Evolutionary conservation across 2,329 filamentous ascomycete genomes (phyloP), one percentile per base, ranked within the genome.

Genomic region (Colletotrichum cereale): DNA sequence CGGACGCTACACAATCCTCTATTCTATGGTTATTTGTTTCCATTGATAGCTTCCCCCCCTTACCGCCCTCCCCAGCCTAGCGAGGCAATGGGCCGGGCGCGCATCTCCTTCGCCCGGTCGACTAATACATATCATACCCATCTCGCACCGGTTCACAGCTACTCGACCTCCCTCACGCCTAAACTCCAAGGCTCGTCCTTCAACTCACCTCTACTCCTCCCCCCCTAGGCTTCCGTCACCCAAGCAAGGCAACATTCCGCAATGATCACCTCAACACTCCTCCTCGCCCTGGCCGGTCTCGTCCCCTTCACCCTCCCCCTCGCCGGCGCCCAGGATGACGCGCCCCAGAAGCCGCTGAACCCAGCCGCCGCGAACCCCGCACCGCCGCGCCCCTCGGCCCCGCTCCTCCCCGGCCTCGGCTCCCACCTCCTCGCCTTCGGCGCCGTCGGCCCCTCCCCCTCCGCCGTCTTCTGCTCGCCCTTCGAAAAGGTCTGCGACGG

Each of bases 401-500:
- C 29, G 29, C 50, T 75, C 2, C 71, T 77, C 52, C 75, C 75
- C 6, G 73, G 75, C 58, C n/a, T 73, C 18, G 69, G 67, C 26
- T 72, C 74, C n/a, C 66, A 72, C 18, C 67, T 74, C 2, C 64
- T 78, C 52, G 61, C 72, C 47, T 56, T 79, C 42, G 73, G 72
- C 48, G 44, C 73, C 62, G 44, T 50, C 31, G 34, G 5, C 48
- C 10, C 50, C 50, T 5, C 16, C n/a, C 5, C 48, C 48, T n/a
- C 42, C 18, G 8, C 2, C 29, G 56, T 65, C 4, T 71, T 42
- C 12, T 69, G 71, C 38, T 81, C 80, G 56, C 67, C 67, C 14
- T 7, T 71, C 11, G 70, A 77, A 62, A 74, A 72, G 6, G 26
- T 61, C 8, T 82, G 81, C 57, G 80, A 79, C 64, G 65, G 50